A percentile compares a stretch with the other conserved stretches of the same genome.
Conservation (phyloP, 2,329 filamentous ascomycete species). For the Ascochyta viciae-villosae region DNA sequence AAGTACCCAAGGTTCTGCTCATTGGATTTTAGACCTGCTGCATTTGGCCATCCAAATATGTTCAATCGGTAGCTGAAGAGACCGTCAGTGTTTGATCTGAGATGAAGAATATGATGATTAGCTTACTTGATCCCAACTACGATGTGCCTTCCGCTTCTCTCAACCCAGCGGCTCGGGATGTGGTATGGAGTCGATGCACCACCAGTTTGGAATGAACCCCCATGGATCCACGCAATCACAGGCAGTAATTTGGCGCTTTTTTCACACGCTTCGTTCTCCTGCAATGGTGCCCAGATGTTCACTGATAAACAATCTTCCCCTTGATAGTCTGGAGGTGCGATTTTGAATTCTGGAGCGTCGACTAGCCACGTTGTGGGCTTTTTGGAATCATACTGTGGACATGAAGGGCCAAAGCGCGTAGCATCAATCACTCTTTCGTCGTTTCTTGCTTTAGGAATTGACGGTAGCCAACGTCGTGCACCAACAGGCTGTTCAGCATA, state of each 20-base stretch:
- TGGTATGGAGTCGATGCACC: slow-evolving; percentile 54
- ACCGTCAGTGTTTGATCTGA: background rate
- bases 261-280: background rate
- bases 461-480: slow-evolving; percentile 42
- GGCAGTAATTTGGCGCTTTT: slow-evolving; percentile 41
- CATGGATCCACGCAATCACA: slow-evolving; percentile 58
- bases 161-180: slow-evolving; percentile 33
- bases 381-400: slow-evolving; percentile 32
- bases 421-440: slow-evolving; percentile 29
- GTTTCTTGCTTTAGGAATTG: slow-evolving; percentile 22
- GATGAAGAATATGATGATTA: background rate
- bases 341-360: slow-evolving; percentile 35
- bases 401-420: slow-evolving; percentile 36
- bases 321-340: slow-evolving; percentile 23
- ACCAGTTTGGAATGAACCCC: slow-evolving; percentile 55
- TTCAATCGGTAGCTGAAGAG: slow-evolving; percentile 42
- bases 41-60: slow-evolving; percentile 51
- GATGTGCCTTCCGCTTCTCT: slow-evolving; percentile 46
- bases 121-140: slow-evolving; percentile 42
- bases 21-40: slow-evolving; percentile 31
- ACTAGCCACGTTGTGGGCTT: slow-evolving; percentile 26
- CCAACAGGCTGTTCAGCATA: slow-evolving; percentile 46
- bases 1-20: slow-evolving; percentile 50
- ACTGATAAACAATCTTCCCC: slow-evolving; percentile 57
- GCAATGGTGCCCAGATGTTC: slow-evolving; percentile 54